Evolutionary conservation across 176 grass and related monocot genomes (phyloP), one percentile per base, ranked within the genome.

Genomic region (Sorghum bicolor): DNA sequence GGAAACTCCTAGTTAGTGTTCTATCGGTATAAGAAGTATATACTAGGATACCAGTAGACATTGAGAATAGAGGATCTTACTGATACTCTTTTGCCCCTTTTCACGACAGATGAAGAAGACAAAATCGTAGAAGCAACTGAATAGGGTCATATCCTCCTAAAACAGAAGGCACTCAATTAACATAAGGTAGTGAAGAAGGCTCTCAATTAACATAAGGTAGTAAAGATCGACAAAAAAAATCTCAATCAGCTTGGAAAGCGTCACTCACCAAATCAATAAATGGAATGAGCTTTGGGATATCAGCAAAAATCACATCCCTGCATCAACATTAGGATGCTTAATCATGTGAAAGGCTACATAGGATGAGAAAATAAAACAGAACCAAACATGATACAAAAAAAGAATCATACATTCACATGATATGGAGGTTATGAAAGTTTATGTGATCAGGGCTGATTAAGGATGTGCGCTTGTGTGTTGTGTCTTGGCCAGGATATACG

Each of bases 61-160:
- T 57, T 11, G 67, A 84, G 45, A 25, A 64, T 20, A 76, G 36
- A 70, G 16, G 75, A 82, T 78, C 91, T 98, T 96, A 98, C 96
- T 75, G 33, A 98, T 94, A 77, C 78, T 98, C 87, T 96, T 98
- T 73, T 98, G 93, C 48, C 93, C 91, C 87, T 90, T 92, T 94
- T 94, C 89, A 80, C 93, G 93, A 84, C 87, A 94, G 77, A 95
- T 87, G 83, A 98, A 96, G 87, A 98, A 98, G 86, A 92, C 91
- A 89, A 98, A 98, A 79, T 94, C 87, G 40, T 98, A 98, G 80
- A 98, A 95, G 77, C 33, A 83, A 90, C 50, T 90, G 77, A 99
- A 99, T 65, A 88, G 91, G 38, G 9, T 7, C 32, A 70, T 79
- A 77, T 93, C 93, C 71, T 91, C 93, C 96, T 99, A 85, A 78